Conservation (phyloP, 2,329 filamentous ascomycete genomes). For the Aaosphaeria arxii region DNA sequence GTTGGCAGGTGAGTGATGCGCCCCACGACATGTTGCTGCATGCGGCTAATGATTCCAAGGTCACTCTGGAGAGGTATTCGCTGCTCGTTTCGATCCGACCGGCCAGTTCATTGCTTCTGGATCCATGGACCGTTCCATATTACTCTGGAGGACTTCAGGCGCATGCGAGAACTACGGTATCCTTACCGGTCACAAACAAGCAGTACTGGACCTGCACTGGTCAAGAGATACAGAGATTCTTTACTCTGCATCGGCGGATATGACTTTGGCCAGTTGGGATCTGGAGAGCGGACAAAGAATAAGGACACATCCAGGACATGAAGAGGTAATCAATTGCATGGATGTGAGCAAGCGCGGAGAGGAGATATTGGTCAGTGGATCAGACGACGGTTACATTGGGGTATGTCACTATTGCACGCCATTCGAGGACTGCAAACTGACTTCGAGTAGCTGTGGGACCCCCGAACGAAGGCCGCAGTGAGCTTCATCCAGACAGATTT, state of each 20-base stretch:
- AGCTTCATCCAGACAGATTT: conserved; percentile 90
- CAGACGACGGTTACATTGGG: conserved; percentile 89
- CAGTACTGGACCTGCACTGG: conserved; percentile 91
- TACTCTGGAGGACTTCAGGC: conserved; percentile 91
- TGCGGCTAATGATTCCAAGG: conserved; percentile 34
- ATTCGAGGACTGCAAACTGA: not conserved
- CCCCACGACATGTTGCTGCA: not conserved
- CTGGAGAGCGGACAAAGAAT: conserved; percentile 88
- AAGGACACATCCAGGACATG: conserved; percentile 86
- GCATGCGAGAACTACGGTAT: conserved; percentile 93
- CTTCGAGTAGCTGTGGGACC: conserved; percentile 74
- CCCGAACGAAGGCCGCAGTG: conserved; percentile 80
- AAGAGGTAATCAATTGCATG: conserved; percentile 91
- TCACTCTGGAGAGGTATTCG: conserved; percentile 80
- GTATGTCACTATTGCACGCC: conserved; percentile 23
- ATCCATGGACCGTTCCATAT: conserved; percentile 89
- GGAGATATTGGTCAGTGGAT: conserved; percentile 84
- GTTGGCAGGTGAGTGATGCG: conserved; percentile 54
- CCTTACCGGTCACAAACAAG: conserved; percentile 84
- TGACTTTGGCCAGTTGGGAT: conserved; percentile 92
- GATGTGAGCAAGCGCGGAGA: conserved; percentile 88
- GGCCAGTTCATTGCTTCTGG: conserved; percentile 89
- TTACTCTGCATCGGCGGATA: conserved; percentile 91
- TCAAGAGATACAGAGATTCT: conserved; percentile 88
- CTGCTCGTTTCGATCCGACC: conserved; percentile 83